Conservation (phyloP, 208 protist species). For the Leishmania gerbilli region DNA sequence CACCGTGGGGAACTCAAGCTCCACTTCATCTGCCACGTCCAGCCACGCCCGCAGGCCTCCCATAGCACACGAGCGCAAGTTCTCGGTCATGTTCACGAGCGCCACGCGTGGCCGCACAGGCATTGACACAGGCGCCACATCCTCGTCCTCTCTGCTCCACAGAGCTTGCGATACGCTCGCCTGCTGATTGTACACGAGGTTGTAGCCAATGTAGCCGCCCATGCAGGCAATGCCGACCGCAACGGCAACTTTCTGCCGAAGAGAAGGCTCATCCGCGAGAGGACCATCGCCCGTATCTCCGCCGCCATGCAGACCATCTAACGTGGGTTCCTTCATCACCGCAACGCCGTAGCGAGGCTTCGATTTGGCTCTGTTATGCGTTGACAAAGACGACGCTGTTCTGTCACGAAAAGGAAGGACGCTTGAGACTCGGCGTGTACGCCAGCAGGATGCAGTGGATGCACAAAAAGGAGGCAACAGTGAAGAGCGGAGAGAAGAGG, state of each 20-base stretch:
- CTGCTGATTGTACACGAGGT: conserved; percentile 30
- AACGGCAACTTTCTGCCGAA: conserved; percentile 25
- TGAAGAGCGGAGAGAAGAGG: too few relatives aligned
- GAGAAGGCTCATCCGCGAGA: neutral
- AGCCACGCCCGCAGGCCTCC: conserved; percentile 35
- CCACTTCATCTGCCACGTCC: conserved; percentile 27
- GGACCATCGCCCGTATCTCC: neutral
- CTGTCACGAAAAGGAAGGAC: neutral
- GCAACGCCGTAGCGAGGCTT: neutral
- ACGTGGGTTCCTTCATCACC: neutral
- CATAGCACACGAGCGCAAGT: conserved; percentile 23
- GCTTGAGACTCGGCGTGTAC: neutral
- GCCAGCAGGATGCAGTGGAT: too few relatives aligned
- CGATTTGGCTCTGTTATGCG: neutral
- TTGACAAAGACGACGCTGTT: neutral
- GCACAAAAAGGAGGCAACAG: neutral
- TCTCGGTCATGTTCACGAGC: conserved; percentile 63
- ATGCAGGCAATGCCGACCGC: conserved; percentile 46
- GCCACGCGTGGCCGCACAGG: conserved; percentile 18
- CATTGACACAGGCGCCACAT: neutral
- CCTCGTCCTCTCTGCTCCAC: conserved; percentile 16
- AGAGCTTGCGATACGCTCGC: conserved; percentile 46
- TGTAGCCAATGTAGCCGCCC: conserved; percentile 45
- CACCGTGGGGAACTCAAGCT: conserved; percentile 44
- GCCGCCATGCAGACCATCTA: neutral